Evolutionary conservation across 2,329 filamentous ascomycete species (phyloP).

Genomic region (Colletotrichum lentis): DNA sequence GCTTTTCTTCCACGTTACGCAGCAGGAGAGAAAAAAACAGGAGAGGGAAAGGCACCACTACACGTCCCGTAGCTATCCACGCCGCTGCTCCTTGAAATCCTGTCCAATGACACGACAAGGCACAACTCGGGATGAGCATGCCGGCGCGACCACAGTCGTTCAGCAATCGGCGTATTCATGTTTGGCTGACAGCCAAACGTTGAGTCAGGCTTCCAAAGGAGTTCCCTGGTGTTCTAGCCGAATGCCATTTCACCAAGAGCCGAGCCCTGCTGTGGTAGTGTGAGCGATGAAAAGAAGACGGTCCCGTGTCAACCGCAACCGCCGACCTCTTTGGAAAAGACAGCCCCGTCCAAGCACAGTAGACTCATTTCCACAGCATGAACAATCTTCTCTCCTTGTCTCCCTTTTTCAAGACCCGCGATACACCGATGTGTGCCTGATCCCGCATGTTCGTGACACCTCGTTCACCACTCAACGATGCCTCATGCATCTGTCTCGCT

Average conservation of each 20-base stretch:
- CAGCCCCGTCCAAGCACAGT: background rate
- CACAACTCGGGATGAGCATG: background rate
- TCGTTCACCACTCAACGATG: background rate
- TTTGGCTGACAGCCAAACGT: background rate
- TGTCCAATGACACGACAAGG: background rate
- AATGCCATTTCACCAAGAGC: background rate
- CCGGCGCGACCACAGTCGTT: background rate
- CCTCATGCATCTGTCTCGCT: background rate
- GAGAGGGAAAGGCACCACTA: background rate
- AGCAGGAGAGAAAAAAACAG: background rate
- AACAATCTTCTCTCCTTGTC: conserved; percentile 1
- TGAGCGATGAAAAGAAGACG: background rate
- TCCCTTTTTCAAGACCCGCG: background rate
- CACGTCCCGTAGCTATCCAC: background rate
- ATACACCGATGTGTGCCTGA: conserved; percentile 3
- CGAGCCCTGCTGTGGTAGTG: background rate
- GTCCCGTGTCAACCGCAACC: background rate
- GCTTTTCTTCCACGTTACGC: background rate
- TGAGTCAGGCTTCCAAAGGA: background rate
- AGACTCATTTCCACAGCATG: background rate
- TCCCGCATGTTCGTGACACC: background rate
- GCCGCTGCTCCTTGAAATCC: background rate
- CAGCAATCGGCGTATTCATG: background rate
- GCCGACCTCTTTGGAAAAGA: background rate
- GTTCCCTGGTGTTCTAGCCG: background rate